Conservation (phyloP, 164 flowering plant species). For the Umbilicus rupestris region DNA sequence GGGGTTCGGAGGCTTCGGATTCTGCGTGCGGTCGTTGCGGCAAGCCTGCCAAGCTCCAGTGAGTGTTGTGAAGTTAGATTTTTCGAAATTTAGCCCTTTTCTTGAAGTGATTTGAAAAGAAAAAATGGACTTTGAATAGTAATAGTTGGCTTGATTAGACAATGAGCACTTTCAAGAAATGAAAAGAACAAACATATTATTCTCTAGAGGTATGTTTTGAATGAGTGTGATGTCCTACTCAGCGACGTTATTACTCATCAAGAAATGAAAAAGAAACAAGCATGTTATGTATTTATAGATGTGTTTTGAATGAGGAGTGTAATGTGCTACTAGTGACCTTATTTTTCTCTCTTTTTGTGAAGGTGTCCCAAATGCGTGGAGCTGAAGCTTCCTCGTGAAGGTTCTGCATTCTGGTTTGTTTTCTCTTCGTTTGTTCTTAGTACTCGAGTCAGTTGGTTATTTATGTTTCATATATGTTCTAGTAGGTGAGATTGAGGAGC, state of each 20-base stretch:
- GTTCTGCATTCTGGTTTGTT: constrained; percentile 87
- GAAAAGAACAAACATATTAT: too few relatives aligned
- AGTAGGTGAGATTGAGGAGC: background rate
- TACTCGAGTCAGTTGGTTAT: background rate
- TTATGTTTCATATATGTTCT: background rate
- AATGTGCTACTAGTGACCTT: background rate
- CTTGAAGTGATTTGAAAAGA: background rate
- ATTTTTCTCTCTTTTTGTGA: constrained; percentile 13
- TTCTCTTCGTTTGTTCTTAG: background rate
- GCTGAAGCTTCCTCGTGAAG: constrained; percentile 83
- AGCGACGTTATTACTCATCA: background rate
- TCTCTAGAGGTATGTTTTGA: too few relatives aligned
- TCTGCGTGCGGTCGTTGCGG: constrained; percentile 59
- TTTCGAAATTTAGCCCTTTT: background rate
- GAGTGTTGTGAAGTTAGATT: constrained; percentile 18
- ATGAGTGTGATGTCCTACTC: too few relatives aligned
- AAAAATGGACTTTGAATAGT: too few relatives aligned
- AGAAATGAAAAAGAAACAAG: background rate
- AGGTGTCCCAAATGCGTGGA: constrained; percentile 95
- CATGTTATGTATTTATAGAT: background rate
- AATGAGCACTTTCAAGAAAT: background rate
- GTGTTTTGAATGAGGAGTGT: background rate
- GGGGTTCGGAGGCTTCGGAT: constrained; percentile 36
- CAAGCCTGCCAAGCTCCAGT: constrained; percentile 85
- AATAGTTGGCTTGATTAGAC: too few relatives aligned